Evolutionary conservation across 2,329 filamentous ascomycete genomes (phyloP), one percentile per base, ranked within the genome.

Genomic region (Emergomyces africanus): DNA sequence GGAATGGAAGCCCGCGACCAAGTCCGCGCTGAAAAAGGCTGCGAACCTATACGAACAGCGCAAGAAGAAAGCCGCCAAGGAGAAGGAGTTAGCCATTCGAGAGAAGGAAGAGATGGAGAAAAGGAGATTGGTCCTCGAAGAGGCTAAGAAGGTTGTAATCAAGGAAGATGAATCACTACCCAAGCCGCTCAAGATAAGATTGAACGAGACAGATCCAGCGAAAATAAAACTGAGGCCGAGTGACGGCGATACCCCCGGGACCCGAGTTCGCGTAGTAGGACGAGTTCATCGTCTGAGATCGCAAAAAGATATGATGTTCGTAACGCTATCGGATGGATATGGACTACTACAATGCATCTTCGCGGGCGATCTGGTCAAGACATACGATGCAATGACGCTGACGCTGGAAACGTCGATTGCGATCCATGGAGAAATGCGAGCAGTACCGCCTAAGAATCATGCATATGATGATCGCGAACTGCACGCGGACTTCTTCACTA

Each of bases 311-410:
- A 83, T 89, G 64, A 85, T 90, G 59, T 96, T 96, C 75, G 80
- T 96, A 69, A 92, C 87, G n/a, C 78, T 96, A 63, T 81, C 85
- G 63, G 89, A 95, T 70, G 91, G 91, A 60, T 89, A 91, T 68
- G 89, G 88, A 58, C 85, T 86, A 69, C 79, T 97, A 72, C 90
- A 96, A 78, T 91, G 89, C 69, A 81, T 96, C 62, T 78, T 96
- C 65, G 82, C 84, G 2, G 90, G 90, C 60, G 81, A 90, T 63
- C 81, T 97, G 66, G 87, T 89, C 65, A 90, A 90, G 79, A 92
- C 89, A n/a, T 95, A 95, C 77, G 90, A 95, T 69, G 88, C 89
- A 62, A 78, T 95, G 66, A 90, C 87, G 28, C 82, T 96, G 66
- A 89, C 89, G 37, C 85, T 87, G 63, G 90, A 92, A 75, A 94